Evolutionary conservation across 495 filamentous ascomycete species (phyloP).

Genomic region (Cercophora sp.): DNA sequence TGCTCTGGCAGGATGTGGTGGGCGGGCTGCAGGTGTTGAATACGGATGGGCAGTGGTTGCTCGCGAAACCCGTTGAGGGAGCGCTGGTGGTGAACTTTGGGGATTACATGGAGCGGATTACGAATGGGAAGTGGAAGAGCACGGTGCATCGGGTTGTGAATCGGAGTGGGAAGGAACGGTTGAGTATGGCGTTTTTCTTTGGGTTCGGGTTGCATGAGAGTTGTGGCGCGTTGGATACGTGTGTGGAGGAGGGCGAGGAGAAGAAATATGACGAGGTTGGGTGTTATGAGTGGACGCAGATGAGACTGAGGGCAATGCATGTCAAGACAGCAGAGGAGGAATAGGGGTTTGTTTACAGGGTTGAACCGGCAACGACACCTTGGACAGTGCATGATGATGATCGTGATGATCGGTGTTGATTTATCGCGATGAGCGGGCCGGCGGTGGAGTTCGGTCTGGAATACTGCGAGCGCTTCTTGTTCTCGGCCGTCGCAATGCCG

Average conservation of each 20-base stretch:
- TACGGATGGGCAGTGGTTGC: slow-evolving; percentile 52
- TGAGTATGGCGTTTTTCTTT: slow-evolving; percentile 61
- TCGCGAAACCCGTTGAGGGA: slow-evolving; percentile 50
- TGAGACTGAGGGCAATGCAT: slow-evolving; percentile 28
- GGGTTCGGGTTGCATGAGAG: slow-evolving; percentile 46
- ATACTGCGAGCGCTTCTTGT: neutral
- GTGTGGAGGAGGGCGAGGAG: slow-evolving; percentile 46
- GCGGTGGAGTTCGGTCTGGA: neutral
- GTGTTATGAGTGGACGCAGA: slow-evolving; percentile 44
- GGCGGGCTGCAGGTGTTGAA: slow-evolving; percentile 55
- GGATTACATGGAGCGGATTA: slow-evolving; percentile 62
- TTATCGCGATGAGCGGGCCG: no score
- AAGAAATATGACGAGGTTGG: slow-evolving; percentile 54
- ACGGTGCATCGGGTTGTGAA: slow-evolving; percentile 61
- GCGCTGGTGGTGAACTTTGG: slow-evolving; percentile 66
- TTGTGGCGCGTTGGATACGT: slow-evolving; percentile 48
- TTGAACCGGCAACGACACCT: neutral
- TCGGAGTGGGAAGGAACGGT: slow-evolving; percentile 37
- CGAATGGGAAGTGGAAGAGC: slow-evolving; percentile 56
- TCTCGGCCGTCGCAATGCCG: slow-evolving; percentile 4
- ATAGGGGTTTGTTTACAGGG: neutral
- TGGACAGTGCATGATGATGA: no score
- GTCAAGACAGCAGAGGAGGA: no score
- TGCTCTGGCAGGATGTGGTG: slow-evolving; percentile 52
- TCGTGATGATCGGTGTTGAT: neutral